Conservation (phyloP, 208 protist genomes). For the Naegleria fowleri region DNA sequence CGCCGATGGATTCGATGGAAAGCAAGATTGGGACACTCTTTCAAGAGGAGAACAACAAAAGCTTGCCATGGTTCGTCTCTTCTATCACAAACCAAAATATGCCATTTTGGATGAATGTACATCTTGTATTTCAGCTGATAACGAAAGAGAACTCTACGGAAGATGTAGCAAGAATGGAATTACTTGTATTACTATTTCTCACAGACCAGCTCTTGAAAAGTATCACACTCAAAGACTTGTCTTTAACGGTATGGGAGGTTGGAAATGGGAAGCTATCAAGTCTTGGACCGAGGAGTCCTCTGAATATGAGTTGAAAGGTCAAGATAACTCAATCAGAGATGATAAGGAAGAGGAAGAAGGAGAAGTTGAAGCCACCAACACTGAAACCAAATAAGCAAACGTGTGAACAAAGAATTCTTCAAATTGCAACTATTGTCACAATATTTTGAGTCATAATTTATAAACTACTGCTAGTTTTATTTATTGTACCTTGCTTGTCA, state of each 20-base stretch:
- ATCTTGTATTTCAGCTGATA: conserved; percentile 44
- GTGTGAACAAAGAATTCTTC: too few relatives aligned
- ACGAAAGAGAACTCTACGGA: conserved; percentile 40
- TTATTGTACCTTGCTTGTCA: too few relatives aligned
- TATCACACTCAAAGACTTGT: conserved; percentile 52
- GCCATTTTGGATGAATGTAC: conserved; percentile 58
- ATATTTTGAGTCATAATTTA: too few relatives aligned
- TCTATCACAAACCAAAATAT: conserved; percentile 50
- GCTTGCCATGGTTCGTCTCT: conserved; percentile 48
- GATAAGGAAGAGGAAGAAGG: background rate
- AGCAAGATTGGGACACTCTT: background rate
- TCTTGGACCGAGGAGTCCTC: background rate
- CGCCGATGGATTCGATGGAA: background rate
- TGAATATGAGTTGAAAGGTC: background rate
- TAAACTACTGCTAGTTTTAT: background rate
- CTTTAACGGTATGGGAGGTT: conserved; percentile 62
- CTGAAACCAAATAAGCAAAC: too few relatives aligned
- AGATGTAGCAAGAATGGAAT: conserved; percentile 57
- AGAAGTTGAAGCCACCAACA: background rate
- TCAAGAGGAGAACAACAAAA: conserved; percentile 26
- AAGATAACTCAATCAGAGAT: background rate
- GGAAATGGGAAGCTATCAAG: background rate
- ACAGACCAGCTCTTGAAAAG: conserved; percentile 33
- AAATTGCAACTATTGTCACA: too few relatives aligned
- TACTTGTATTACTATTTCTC: conserved; percentile 42